These are phyloP conservation scores for Mycena kentingensis DNA, from an alignment of 768 basidiomycete species.

Conservation along the genomic window DNA sequence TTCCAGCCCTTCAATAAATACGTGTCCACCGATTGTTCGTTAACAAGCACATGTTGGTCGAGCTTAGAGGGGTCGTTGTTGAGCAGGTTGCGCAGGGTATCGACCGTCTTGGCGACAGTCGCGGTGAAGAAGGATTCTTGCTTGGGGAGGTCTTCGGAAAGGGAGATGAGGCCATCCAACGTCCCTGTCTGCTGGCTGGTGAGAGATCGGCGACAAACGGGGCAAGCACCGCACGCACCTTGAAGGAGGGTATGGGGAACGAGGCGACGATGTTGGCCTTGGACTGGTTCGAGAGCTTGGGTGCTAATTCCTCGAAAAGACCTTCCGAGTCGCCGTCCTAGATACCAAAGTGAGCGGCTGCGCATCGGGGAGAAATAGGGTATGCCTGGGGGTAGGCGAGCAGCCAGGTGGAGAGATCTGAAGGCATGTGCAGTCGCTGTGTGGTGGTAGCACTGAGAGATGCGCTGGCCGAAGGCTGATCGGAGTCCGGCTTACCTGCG, in stretches of 20 bases:
- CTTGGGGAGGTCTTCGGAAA: conserved; percentile 94
- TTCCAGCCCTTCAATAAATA: conserved; percentile 83
- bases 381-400: conserved; percentile 69
- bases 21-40: conserved; percentile 76
- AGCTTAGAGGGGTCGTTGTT: conserved; percentile 84
- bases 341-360: neutral
- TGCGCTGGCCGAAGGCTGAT: too few species aligned
- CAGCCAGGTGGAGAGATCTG: conserved; percentile 95
- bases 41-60: conserved; percentile 73
- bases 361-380: neutral
- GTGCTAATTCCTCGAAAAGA: conserved; percentile 61
- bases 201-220: conserved; percentile 17
- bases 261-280: conserved; percentile 61
- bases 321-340: conserved; percentile 80
- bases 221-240: conserved; percentile 54
- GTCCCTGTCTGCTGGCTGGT: conserved; percentile 81
- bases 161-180: conserved; percentile 80
- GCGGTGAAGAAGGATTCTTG: conserved; percentile 85
- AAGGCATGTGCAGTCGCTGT: too few species aligned
- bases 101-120: conserved; percentile 89
- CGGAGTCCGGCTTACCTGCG: conserved; percentile 22
- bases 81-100: conserved; percentile 86
- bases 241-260: conserved; percentile 83
- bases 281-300: conserved; percentile 62
- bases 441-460: too few species aligned